These are phyloP conservation scores for Ustilago lituana DNA, from an alignment of 1,284 basidiomycete species.

Conservation along the genomic window DNA sequence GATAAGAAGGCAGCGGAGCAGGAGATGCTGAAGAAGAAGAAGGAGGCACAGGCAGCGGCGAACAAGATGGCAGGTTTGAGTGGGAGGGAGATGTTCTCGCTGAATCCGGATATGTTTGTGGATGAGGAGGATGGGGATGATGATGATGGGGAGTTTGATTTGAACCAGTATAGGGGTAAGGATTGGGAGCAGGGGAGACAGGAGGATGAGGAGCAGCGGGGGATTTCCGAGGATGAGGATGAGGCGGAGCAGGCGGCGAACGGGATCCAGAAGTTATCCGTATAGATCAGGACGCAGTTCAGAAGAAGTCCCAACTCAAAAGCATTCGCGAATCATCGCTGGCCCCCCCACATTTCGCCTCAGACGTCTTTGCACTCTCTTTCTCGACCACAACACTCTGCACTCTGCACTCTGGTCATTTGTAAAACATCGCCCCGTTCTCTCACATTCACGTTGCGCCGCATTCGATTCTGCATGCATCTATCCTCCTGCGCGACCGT, in stretches of 20 bases:
- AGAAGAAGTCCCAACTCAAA: neutral
- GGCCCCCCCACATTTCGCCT: too few relatives aligned
- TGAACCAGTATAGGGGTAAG: conserved; percentile 58
- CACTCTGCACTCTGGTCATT: too few relatives aligned
- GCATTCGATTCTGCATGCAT: neutral
- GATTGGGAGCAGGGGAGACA: conserved; percentile 62
- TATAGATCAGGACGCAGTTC: conserved; percentile 2
- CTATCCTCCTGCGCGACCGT: neutral
- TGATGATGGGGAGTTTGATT: conserved; percentile 56
- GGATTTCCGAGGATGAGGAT: conserved; percentile 34
- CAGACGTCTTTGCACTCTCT: too few relatives aligned
- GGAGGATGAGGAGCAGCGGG: conserved; percentile 42
- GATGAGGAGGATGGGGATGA: conserved; percentile 74
- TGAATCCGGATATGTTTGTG: conserved; percentile 93
- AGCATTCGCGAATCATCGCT: neutral
- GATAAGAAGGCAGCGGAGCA: conserved; percentile 79
- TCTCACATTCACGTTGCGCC: too few relatives aligned
- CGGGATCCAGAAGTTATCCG: conserved; percentile 17
- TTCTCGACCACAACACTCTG: too few relatives aligned
- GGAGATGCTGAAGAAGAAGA: conserved; percentile 87
- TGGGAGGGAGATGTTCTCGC: conserved; percentile 89
- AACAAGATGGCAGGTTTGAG: conserved; percentile 94
- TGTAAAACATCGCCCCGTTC: too few relatives aligned
- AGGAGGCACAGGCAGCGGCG: conserved; percentile 82
- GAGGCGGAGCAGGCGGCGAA: conserved; percentile 11